phyloP scores from a whole-genome alignment of 2,329 filamentous ascomycete genomes.

The Huntiella bhutanensis region DNA sequence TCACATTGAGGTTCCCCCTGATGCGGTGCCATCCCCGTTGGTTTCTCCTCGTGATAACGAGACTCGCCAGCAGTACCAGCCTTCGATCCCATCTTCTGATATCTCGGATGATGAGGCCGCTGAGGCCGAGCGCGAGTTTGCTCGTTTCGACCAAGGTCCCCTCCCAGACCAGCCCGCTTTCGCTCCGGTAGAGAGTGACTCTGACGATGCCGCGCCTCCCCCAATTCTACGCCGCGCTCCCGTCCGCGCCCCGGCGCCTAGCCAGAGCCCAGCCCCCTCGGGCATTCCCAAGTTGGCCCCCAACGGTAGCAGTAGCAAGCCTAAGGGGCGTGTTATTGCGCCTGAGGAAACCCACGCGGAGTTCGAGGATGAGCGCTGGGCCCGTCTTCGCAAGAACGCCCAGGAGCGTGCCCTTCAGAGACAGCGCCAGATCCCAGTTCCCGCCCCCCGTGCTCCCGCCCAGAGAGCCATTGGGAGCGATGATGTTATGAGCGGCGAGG shows the following conservation, averaged over 20 bases:
- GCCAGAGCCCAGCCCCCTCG: slow-evolving; percentile 1
- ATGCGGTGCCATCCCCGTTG: slow-evolving; percentile 8
- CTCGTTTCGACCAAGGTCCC: slow-evolving; percentile 73
- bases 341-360: slow-evolving; percentile 21
- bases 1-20: not conserved
- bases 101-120: slow-evolving; percentile 39
- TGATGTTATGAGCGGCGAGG: slow-evolving; percentile 86
- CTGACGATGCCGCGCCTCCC: slow-evolving; percentile 30
- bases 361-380: slow-evolving; percentile 59
- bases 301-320: slow-evolving; percentile 10
- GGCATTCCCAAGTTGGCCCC: slow-evolving; percentile 1
- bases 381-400: slow-evolving; percentile 87
- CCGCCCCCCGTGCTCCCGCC: slow-evolving; percentile 18
- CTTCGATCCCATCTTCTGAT: slow-evolving; percentile 27
- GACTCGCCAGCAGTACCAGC: slow-evolving; percentile 24
- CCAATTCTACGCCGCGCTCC: slow-evolving; percentile 29
- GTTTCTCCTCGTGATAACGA: slow-evolving; percentile 5
- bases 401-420: slow-evolving; percentile 55
- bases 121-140: slow-evolving; percentile 41
- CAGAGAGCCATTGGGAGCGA: slow-evolving; percentile 33
- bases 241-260: slow-evolving; percentile 14
- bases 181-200: slow-evolving; percentile 38
- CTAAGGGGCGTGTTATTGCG: slow-evolving; percentile 14
- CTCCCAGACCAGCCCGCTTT: slow-evolving; percentile 75
- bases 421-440: slow-evolving; percentile 45